phyloP scores from a whole-genome alignment of 139 green algal species.

The Pleodorina starrii region DNA sequence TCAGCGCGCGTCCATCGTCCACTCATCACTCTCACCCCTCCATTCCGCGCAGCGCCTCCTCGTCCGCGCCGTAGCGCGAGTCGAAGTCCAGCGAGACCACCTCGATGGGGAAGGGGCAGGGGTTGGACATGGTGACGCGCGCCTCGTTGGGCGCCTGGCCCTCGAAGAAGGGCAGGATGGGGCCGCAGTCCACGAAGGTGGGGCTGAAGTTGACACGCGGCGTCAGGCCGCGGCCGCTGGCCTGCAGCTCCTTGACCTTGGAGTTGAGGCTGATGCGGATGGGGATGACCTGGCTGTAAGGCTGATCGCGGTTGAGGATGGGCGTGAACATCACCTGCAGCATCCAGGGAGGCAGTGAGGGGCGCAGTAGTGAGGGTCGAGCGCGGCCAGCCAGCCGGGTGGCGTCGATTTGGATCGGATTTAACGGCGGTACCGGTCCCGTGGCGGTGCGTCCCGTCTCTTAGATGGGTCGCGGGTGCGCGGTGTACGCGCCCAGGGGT shows the following conservation, averaged over 20 bases:
- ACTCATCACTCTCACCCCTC: constrained; percentile 52
- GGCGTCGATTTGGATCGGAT: no score
- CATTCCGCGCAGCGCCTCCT: constrained; percentile 71
- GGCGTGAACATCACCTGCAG: constrained; percentile 76
- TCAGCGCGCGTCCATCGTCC: no score
- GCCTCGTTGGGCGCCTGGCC: constrained; percentile 65
- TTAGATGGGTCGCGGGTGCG: no score
- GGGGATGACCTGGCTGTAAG: constrained; percentile 70
- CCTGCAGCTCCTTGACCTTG: constrained; percentile 56
- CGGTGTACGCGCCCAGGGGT: no score
- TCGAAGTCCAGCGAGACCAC: constrained; percentile 85
- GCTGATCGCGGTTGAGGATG: constrained; percentile 43
- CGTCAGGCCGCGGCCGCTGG: constrained; percentile 61
- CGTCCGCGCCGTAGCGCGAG: constrained; percentile 73
- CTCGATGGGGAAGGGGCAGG: constrained; percentile 68
- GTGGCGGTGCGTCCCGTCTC: no score
- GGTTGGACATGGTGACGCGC: constrained; percentile 71
- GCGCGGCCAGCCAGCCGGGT: not conserved
- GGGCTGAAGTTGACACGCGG: constrained; percentile 67
- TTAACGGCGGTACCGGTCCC: no score
- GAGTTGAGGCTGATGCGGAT: constrained; percentile 79
- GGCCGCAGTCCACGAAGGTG: constrained; percentile 69
- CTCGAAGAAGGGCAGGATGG: constrained; percentile 76
- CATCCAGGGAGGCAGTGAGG: not conserved
- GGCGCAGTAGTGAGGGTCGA: no score